A percentile compares a stretch with the other conserved stretches of the same genome.
phyloP scores from a whole-genome alignment of 441 rosid genomes.

The Brassica hybrid region DNA sequence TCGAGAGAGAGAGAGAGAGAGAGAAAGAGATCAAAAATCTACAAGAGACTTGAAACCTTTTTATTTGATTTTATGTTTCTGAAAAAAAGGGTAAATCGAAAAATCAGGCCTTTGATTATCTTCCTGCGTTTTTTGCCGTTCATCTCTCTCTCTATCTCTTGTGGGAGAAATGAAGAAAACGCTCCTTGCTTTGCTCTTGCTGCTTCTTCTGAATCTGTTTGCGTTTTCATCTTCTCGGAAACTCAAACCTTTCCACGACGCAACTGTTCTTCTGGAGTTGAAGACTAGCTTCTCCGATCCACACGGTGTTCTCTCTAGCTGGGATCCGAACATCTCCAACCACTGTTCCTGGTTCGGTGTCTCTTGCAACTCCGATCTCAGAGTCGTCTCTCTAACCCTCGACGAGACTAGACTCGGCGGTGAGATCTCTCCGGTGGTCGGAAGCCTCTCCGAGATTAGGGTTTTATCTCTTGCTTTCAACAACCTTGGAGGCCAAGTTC shows the following conservation, averaged over 20 bases:
- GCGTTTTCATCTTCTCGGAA: constrained; percentile 39
- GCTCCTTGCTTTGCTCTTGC: constrained; percentile 40
- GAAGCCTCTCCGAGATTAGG: constrained; percentile 62
- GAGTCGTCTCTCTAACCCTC: constrained; percentile 68
- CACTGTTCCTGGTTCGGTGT: constrained; percentile 63
- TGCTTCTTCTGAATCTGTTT: constrained; percentile 24
- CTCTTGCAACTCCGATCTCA: constrained; percentile 51
- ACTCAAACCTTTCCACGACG: constrained; percentile 31
- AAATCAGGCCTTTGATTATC: too few species aligned
- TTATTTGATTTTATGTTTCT: not conserved
- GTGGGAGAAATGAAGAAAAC: constrained; percentile 36
- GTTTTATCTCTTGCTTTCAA: constrained; percentile 76
- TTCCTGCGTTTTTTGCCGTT: too few species aligned
- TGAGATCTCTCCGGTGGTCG: constrained; percentile 54
- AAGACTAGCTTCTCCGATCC: constrained; percentile 53
- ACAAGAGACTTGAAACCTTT: not conserved
- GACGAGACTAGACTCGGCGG: constrained; percentile 48
- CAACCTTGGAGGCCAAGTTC: constrained; percentile 63
- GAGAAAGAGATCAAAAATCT: constrained; percentile 15
- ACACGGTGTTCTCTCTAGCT: constrained; percentile 52
- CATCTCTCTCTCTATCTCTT: constrained; percentile 4
- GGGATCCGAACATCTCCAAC: constrained; percentile 46
- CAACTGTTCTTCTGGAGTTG: constrained; percentile 46
- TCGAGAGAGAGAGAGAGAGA: constrained; percentile 20
- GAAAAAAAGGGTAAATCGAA: not conserved